Base-by-base conservation (phyloP, 306 rosid species). In the Leucaena leucocephala region DNA sequence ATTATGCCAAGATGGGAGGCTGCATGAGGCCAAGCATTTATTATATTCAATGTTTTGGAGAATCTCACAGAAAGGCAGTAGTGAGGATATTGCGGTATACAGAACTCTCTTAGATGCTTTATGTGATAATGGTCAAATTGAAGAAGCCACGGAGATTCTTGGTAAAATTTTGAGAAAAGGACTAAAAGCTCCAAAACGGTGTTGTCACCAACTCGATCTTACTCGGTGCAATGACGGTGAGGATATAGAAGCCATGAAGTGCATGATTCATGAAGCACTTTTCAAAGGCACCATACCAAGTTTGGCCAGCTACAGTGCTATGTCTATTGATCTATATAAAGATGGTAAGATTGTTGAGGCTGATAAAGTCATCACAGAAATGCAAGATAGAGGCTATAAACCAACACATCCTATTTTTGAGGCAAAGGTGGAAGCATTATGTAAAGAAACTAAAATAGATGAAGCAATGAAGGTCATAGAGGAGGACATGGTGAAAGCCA, bases 11-110 rank as follows among this genome's bases (percentile, higher is more conserved):
- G 91, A 87, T 63, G 61, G 71, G 81, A 87, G 89, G 81, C 81
- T 87, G 10, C 82, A 83, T 61, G 91, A 87, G 77, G 91, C 89
- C 11, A 87, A 78, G 39, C 91, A 87, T 85, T 78, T 87, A 69
- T 83, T 87, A 42, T 87, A 87, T 75, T 87, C 88, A 17, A 87
- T 87, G 91, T 87, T 87, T 78, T 85, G 91, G 91, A 87, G 88
- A 82, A 87, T 87, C 66, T 87, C 91, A 5, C 76, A 78, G 84
- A 87, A 83, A 80, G 91, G 91, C 27, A 80, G 80, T 42, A 86
- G 88, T 17, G 91, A 82, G 77, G 91, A 87, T 74, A 76, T 87
- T 80, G 88, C 80, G 45, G 13, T 85, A n/a, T 87, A 85, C 64
- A 87, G 88, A 81, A 85, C 27, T 15, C 85, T 87, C 63, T 83